Evolutionary conservation across 1,139 yeast genomes (phyloP).

Genomic region (Protomyces arabidopsidicola): DNA sequence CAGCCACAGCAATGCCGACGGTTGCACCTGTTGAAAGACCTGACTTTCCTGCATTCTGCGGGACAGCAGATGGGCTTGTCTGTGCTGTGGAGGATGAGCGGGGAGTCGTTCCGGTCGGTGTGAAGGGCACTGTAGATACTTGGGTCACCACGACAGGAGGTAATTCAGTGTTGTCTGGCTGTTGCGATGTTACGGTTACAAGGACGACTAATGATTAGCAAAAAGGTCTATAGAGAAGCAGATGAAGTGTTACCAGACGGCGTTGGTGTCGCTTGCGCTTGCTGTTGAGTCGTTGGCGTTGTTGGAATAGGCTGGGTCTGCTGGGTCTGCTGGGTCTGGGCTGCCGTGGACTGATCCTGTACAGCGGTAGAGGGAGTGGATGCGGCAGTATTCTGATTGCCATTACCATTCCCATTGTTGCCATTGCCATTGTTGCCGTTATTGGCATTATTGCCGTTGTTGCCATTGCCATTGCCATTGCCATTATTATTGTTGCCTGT

Average conservation of each 20-base stretch:
- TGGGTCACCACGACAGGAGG: conserved; percentile 21
- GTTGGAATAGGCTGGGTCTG: not conserved
- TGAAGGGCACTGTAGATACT: conserved; percentile 18
- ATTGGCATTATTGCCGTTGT: not conserved
- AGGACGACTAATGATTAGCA: not conserved
- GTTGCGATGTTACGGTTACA: conserved; percentile 19
- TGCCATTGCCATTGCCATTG: not conserved
- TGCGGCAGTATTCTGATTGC: not conserved
- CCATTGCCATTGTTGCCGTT: not conserved
- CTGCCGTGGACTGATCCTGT: not conserved
- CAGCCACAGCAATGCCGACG: conserved; percentile 19
- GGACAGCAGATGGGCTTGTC: not conserved
- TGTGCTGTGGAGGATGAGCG: conserved; percentile 5
- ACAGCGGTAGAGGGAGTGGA: not conserved
- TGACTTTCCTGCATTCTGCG: not conserved
- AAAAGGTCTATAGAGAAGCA: not conserved
- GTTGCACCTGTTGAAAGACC: conserved; percentile 24
- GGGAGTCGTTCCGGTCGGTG: not conserved
- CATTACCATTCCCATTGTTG: not conserved
- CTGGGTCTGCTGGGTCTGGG: not conserved
- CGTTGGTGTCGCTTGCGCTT: not conserved
- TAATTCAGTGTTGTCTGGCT: conserved; percentile 1
- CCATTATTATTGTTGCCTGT: not conserved
- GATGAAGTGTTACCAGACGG: not conserved
- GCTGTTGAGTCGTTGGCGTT: not conserved